Evolutionary conservation across 768 basidiomycete species (phyloP).

Genomic region (Macrolepiota fuliginosa): DNA sequence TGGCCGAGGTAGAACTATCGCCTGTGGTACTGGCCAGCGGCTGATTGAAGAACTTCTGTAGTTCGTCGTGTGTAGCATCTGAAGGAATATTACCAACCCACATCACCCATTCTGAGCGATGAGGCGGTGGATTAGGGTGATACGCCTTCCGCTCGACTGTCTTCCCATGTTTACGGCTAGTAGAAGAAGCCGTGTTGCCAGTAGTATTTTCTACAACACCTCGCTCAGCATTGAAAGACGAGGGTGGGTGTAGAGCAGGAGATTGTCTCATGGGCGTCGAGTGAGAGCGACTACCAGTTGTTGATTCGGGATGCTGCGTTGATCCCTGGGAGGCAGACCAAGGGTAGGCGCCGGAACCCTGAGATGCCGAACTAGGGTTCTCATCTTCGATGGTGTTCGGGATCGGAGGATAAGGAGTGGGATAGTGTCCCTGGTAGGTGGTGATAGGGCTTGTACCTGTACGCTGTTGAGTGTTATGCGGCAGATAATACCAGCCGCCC

Average conservation of each 20-base stretch:
- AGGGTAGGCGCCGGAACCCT: constrained; percentile 16
- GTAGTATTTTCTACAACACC: constrained; percentile 6
- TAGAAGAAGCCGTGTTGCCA: constrained; percentile 14
- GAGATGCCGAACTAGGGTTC: constrained; percentile 15
- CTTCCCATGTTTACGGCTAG: constrained; percentile 21
- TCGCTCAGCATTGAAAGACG: constrained; percentile 7
- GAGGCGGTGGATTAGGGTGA: constrained; percentile 68
- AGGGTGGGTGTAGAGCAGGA: constrained; percentile 12
- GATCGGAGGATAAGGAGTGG: constrained; percentile 25
- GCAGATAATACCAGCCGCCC: constrained; percentile 55
- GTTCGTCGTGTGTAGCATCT: constrained; percentile 80
- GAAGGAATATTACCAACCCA: constrained; percentile 93
- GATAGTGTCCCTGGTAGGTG: constrained; percentile 31
- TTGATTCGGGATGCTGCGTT: constrained; percentile 1
- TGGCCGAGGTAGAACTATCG: constrained; percentile 23
- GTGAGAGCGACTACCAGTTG: neutral
- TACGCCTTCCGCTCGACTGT: constrained; percentile 48
- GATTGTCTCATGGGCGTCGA: constrained; percentile 8
- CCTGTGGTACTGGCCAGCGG: constrained; percentile 14
- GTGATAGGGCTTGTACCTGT: constrained; percentile 21
- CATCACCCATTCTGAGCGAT: constrained; percentile 92
- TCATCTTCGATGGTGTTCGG: constrained; percentile 22
- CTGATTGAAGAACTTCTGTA: constrained; percentile 79
- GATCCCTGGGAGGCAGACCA: constrained; percentile 3
- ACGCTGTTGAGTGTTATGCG: constrained; percentile 24